phyloP scores from a whole-genome alignment of 805 yeast species.

The Starmera amethionina region DNA sequence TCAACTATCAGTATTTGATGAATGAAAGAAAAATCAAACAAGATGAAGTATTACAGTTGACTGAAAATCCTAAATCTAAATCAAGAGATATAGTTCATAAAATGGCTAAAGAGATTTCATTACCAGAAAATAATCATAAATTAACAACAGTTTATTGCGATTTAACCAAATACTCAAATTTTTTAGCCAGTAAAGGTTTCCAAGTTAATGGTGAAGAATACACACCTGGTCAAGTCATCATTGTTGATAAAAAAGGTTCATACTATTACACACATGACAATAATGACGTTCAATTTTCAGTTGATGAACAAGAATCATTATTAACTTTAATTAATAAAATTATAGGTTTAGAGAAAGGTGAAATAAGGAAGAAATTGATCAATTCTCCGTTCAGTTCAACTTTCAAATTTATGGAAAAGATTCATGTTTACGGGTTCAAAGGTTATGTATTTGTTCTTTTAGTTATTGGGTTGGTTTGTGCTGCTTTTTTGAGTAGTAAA shows the following conservation, averaged over 20 bases:
- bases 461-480: background rate
- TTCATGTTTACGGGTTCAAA: constrained; percentile 34
- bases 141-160: constrained; percentile 43
- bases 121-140: constrained; percentile 29
- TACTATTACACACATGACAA: constrained; percentile 23
- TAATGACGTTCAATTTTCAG: background rate
- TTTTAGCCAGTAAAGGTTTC: constrained; percentile 17
- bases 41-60: constrained; percentile 32
- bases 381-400: constrained; percentile 32
- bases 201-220: constrained; percentile 18
- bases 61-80: constrained; percentile 30
- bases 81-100: constrained; percentile 30
- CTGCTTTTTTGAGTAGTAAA: background rate
- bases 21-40: constrained; percentile 32
- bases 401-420: constrained; percentile 31
- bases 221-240: constrained; percentile 44
- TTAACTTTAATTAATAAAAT: constrained; percentile 5
- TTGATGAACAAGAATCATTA: too few species aligned
- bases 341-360: constrained; percentile 5
- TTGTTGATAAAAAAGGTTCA: constrained; percentile 33
- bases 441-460: constrained; percentile 24
- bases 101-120: constrained; percentile 38
- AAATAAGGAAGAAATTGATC: constrained; percentile 22
- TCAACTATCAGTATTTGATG: constrained; percentile 27
- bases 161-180: constrained; percentile 24